Percentiles rank a stretch among this genome's conserved stretches.
Conservation (phyloP, 2,329 filamentous ascomycete species). For the Claviceps purpurea region DNA sequence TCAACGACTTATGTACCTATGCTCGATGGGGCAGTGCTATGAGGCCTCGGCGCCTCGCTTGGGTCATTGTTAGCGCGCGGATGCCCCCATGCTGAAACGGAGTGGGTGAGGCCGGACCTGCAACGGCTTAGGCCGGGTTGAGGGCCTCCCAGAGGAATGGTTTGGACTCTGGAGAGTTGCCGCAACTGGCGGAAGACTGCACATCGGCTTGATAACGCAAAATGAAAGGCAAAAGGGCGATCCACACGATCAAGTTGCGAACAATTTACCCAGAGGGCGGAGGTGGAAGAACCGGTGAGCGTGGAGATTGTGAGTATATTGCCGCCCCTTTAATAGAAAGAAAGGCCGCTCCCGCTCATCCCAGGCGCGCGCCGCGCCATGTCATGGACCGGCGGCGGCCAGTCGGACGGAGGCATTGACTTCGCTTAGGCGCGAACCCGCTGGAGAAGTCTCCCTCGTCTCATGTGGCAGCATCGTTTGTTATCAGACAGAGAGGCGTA, state of each 20-base stretch:
- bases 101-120: neutral
- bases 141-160: neutral
- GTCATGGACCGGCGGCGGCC: neutral
- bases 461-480: neutral
- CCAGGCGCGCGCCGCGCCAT: neutral
- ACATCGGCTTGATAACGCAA: neutral
- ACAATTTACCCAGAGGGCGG: neutral
- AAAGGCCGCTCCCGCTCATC: neutral
- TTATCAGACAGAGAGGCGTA: neutral
- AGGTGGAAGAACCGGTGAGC: neutral
- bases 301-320: neutral
- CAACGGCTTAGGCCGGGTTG: conserved; percentile 1
- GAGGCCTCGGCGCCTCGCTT: neutral
- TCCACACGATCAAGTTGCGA: neutral
- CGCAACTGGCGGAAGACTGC: neutral
- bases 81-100: neutral
- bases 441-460: neutral
- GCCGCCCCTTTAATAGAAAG: neutral
- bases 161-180: neutral
- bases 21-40: neutral
- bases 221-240: conserved; percentile 1
- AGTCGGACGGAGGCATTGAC: conserved; percentile 1
- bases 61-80: neutral
- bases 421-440: neutral
- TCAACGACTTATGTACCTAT: neutral